Conservation (phyloP, 371 early-diverging fungal genomes). For the Mucor sp. region DNA sequence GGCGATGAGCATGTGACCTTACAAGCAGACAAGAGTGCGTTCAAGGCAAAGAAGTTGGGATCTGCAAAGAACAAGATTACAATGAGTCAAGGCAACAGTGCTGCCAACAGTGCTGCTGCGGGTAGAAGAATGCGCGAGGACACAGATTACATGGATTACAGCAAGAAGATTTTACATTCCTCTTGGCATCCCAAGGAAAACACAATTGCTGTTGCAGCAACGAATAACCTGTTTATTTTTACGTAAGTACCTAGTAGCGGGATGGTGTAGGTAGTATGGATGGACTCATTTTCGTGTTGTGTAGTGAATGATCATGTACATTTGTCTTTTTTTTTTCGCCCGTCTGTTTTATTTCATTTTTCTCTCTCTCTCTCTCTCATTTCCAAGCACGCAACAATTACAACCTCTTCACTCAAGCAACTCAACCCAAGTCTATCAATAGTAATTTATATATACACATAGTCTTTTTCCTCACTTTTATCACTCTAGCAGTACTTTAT, state of each 20-base stretch:
- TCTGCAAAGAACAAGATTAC: constrained; percentile 53
- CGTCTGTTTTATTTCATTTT: neutral
- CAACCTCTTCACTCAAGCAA: neutral
- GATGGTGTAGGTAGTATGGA: neutral
- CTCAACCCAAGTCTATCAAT: neutral
- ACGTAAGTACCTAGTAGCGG: constrained; percentile 49
- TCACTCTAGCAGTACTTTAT: neutral
- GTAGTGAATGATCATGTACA: neutral
- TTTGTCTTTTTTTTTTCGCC: neutral
- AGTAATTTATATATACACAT: neutral
- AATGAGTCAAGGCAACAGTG: constrained; percentile 18
- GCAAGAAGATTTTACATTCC: constrained; percentile 96
- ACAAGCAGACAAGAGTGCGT: constrained; percentile 96
- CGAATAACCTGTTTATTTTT: constrained; percentile 98
- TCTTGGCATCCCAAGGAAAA: constrained; percentile 98
- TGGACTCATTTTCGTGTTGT: neutral
- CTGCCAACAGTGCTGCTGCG: neutral
- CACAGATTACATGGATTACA: constrained; percentile 83
- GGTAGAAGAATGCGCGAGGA: constrained; percentile 14
- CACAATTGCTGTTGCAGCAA: constrained; percentile 96
- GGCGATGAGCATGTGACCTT: constrained; percentile 75
- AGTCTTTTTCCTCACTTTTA: neutral
- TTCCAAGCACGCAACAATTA: too few species aligned
- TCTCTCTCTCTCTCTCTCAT: too few species aligned
- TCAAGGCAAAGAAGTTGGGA: constrained; percentile 86